These are phyloP conservation scores for Ziziphus jujuba DNA, from an alignment of 306 rosid species.

Conservation along the genomic window DNA sequence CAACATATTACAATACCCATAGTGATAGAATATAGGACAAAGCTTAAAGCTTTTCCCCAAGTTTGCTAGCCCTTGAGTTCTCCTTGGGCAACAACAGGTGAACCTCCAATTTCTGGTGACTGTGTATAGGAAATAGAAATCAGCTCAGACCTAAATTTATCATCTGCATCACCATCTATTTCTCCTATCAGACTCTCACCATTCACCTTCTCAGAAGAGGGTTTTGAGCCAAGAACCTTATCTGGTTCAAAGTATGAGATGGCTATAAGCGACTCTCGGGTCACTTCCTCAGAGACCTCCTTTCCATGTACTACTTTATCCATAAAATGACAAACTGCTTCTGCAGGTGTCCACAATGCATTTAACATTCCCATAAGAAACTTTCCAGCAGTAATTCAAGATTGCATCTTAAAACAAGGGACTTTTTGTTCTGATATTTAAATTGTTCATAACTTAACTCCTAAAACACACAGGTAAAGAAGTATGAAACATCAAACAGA, in stretches of 20 bases:
- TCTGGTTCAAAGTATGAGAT: constrained; percentile 49
- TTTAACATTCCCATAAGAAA: neutral
- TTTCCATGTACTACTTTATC: constrained; percentile 36
- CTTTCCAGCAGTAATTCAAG: neutral
- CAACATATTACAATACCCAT: neutral
- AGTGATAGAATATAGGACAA: neutral
- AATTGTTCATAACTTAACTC: neutral
- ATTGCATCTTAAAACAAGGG: neutral
- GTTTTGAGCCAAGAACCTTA: constrained; percentile 26
- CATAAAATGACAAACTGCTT: constrained; percentile 40
- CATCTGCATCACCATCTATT: constrained; percentile 31
- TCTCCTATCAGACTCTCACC: constrained; percentile 23
- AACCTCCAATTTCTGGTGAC: constrained; percentile 38
- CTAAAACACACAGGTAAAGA: neutral
- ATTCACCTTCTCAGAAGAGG: constrained; percentile 26
- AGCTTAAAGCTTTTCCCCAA: no score
- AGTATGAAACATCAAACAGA: no score
- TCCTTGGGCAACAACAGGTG: constrained; percentile 23
- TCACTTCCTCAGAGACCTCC: constrained; percentile 45
- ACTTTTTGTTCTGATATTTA: neutral
- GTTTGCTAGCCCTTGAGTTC: constrained; percentile 26
- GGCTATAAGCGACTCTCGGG: constrained; percentile 58
- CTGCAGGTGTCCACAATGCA: constrained; percentile 13
- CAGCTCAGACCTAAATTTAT: constrained; percentile 50
- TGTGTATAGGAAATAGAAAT: constrained; percentile 47